Conservation (phyloP, 768 basidiomycete species). For the Suillus hirtellus region DNA sequence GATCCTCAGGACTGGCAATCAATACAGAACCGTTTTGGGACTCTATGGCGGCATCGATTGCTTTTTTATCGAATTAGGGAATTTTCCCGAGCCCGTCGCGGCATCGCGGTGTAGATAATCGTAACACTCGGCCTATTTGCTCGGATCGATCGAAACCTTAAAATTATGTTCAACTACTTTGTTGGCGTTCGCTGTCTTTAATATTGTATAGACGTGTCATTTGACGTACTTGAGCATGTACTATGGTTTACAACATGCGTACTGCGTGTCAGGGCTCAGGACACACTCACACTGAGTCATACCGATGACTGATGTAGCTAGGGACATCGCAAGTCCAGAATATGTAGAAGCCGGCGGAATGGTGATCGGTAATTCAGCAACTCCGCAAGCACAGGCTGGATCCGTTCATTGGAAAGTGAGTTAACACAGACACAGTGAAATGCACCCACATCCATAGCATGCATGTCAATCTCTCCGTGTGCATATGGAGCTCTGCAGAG, state of each 20-base stretch:
- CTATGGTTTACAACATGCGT: background rate
- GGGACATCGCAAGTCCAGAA: background rate
- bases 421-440: background rate
- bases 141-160: background rate
- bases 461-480: background rate
- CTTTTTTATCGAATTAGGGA: background rate
- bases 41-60: background rate
- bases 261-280: background rate
- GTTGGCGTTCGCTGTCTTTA: background rate
- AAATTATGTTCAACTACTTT: background rate
- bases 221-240: background rate
- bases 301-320: background rate
- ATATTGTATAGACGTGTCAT: background rate
- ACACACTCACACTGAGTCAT: background rate
- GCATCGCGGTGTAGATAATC: background rate
- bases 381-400: background rate
- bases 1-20: background rate
- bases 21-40: background rate
- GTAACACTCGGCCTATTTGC: background rate
- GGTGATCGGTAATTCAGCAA: background rate
- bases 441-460: background rate
- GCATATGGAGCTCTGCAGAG: background rate
- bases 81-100: conserved; percentile 1
- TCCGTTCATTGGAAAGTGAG: background rate
- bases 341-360: background rate